A percentile compares a stretch with the other conserved stretches of the same genome.
Conservation (phyloP, 352 stramenopile species). For the Globisporangium recalcitrans region DNA sequence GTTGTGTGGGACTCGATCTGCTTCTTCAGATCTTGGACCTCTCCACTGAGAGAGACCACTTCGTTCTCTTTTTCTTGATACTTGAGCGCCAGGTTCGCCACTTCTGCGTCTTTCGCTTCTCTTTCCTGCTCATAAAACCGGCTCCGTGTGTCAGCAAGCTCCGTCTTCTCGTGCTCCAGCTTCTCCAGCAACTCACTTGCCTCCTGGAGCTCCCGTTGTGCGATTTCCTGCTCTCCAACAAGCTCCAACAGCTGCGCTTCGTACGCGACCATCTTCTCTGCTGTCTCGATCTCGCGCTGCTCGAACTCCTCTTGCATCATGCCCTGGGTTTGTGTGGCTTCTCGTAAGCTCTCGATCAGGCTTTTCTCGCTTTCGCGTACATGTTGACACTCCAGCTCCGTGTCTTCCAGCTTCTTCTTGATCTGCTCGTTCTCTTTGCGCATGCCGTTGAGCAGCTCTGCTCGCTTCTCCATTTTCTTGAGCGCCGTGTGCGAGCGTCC, state of each 20-base stretch:
- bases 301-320: constrained; percentile 37
- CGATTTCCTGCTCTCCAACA: constrained; percentile 19
- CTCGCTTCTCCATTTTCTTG: constrained; percentile 79
- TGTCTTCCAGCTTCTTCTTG: constrained; percentile 21
- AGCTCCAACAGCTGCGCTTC: constrained; percentile 22
- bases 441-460: constrained; percentile 76
- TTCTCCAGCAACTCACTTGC: constrained; percentile 18
- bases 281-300: constrained; percentile 27
- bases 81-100: constrained; percentile 20
- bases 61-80: constrained; percentile 19
- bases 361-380: constrained; percentile 18
- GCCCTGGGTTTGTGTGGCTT: constrained; percentile 24
- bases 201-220: constrained; percentile 17
- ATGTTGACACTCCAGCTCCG: constrained; percentile 12
- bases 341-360: constrained; percentile 20
- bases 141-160: neutral
- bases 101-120: constrained; percentile 3
- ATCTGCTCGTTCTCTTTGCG: constrained; percentile 64
- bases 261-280: constrained; percentile 16
- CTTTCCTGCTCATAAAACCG: constrained; percentile 3
- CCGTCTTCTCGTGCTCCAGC: constrained; percentile 5
- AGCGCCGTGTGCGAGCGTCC: constrained; percentile 58
- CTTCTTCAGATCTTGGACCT: constrained; percentile 23
- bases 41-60: constrained; percentile 20
- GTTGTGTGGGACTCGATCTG: constrained; percentile 23